Percentiles rank a stretch among this genome's conserved stretches.
Conservation (phyloP, 768 basidiomycete genomes). For the Suillus subaureus region DNA sequence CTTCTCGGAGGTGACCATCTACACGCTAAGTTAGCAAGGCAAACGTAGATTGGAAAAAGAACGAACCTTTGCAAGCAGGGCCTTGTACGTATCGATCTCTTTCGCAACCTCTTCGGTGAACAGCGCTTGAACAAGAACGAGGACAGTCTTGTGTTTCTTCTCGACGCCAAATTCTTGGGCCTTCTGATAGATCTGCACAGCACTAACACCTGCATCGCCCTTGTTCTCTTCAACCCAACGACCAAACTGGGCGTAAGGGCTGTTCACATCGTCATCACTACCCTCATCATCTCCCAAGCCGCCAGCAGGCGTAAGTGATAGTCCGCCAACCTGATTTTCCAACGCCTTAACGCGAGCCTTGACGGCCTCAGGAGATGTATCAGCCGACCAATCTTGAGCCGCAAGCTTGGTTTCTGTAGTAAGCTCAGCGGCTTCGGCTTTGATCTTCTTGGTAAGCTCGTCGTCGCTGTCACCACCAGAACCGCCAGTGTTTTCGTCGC, state of each 20-base stretch:
- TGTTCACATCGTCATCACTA: constrained; percentile 84
- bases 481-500: constrained; percentile 45
- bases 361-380: constrained; percentile 88
- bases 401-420: constrained; percentile 59
- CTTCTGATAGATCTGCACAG: constrained; percentile 80
- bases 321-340: constrained; percentile 55
- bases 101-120: constrained; percentile 73
- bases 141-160: constrained; percentile 90
- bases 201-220: constrained; percentile 36
- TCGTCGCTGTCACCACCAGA: constrained; percentile 69
- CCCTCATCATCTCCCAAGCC: constrained; percentile 77
- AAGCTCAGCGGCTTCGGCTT: constrained; percentile 82
- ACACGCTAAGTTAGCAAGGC: constrained; percentile 13
- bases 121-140: constrained; percentile 80
- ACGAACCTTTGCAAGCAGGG: constrained; percentile 77
- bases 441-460: constrained; percentile 87
- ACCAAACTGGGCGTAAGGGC: constrained; percentile 83
- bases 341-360: constrained; percentile 78
- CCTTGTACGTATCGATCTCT: constrained; percentile 65
- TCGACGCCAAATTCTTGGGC: constrained; percentile 90
- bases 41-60: not conserved
- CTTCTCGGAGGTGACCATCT: constrained; percentile 93
- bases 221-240: constrained; percentile 82
- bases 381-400: constrained; percentile 89
- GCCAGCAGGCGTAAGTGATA: constrained; percentile 39